A percentile compares a stretch with the other conserved stretches of the same genome.
Conservation (phyloP, 2,329 filamentous ascomycete genomes). For the Tolypocladium nubicola region DNA sequence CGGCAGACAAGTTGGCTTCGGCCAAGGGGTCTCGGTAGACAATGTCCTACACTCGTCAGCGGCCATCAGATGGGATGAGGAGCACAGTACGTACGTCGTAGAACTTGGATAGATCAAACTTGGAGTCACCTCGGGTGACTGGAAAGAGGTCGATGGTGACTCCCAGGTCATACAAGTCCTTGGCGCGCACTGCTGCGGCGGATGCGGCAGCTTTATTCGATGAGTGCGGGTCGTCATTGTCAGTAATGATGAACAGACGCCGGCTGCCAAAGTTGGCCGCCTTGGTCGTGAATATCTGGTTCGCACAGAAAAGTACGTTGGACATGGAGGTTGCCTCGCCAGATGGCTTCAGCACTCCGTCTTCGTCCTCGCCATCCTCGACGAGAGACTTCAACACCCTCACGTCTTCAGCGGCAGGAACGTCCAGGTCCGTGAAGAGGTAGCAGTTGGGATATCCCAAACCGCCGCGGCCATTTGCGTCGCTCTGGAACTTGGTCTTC, state of each 20-base stretch:
- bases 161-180: constrained; percentile 89
- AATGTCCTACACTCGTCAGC: constrained; percentile 53
- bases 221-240: constrained; percentile 78
- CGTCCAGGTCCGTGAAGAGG: constrained; percentile 74
- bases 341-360: constrained; percentile 59
- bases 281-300: constrained; percentile 91
- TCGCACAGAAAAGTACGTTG: constrained; percentile 87
- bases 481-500: constrained; percentile 66
- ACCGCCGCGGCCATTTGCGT: constrained; percentile 47
- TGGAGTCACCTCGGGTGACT: constrained; percentile 58
- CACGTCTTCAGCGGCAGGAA: constrained; percentile 80
- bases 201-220: constrained; percentile 62
- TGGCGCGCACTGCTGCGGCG: constrained; percentile 75
- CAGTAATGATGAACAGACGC: constrained; percentile 89
- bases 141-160: constrained; percentile 90
- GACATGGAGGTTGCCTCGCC: constrained; percentile 67
- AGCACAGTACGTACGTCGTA: constrained; percentile 60
- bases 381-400: constrained; percentile 66
- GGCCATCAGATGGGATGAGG: background rate
- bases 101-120: constrained; percentile 76
- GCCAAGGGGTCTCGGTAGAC: constrained; percentile 71
- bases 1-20: constrained; percentile 44
- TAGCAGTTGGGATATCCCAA: constrained; percentile 85
- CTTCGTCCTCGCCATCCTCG: constrained; percentile 64
- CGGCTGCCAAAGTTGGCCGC: constrained; percentile 90